These are phyloP conservation scores for Candida sp. DNA, from an alignment of 1,139 yeast genomes.

Conservation along the genomic window DNA sequence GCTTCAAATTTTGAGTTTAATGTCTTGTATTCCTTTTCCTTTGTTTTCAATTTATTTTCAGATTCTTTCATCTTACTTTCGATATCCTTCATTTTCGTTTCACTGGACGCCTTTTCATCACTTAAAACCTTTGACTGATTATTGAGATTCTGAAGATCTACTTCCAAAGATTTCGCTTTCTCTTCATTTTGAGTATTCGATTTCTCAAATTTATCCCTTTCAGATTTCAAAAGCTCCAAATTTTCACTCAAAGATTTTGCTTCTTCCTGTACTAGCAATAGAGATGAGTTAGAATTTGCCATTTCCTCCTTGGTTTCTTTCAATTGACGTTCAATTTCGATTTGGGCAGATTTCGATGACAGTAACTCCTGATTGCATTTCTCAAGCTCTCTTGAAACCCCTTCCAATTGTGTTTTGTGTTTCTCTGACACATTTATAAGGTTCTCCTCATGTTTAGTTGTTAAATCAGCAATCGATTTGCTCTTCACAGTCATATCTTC, in stretches of 20 bases:
- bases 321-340: background rate
- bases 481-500: background rate
- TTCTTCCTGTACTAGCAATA: background rate
- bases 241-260: background rate
- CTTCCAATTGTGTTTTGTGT: background rate
- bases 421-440: background rate
- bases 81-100: background rate
- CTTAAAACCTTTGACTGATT: background rate
- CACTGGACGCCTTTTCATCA: background rate
- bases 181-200: background rate
- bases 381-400: background rate
- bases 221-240: background rate
- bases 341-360: background rate
- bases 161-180: background rate
- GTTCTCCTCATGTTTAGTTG: background rate
- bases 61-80: background rate
- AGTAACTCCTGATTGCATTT: background rate
- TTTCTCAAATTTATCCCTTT: background rate
- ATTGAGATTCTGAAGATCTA: background rate
- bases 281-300: background rate
- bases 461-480: background rate
- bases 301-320: background rate
- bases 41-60: background rate
- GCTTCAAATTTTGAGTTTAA: background rate
- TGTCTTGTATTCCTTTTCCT: background rate